Base-by-base conservation (phyloP, 176 grass and related monocot species). In the Musa beccarii region DNA sequence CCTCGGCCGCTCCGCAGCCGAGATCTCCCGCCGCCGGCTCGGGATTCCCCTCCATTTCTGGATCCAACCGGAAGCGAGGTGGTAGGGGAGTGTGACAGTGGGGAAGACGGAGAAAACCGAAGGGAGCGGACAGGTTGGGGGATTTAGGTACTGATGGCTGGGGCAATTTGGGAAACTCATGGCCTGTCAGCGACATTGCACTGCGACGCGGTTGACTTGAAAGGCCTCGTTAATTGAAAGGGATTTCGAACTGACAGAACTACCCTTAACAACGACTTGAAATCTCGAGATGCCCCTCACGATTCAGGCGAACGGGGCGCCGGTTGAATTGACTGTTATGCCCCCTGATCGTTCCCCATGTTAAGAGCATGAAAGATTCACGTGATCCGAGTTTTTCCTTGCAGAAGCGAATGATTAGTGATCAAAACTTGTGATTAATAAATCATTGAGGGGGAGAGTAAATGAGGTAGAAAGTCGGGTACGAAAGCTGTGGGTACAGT, bases 11-110 rank as follows among this genome's bases (percentile, higher is more conserved):
- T 22, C 77, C 52, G 12, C 51, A 5, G 25, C 12, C 52, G 77
- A 59, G 52, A 79, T 79, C 65, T 54, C 52, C 65, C 9, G 24
- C 65, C 9, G 12, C 16, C 11, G 21, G 7, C 61, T 23, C 66
- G 14, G 64, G 65, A 22, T 53, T 50, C 24, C 52, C 77, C 53
- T 14, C 77, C 77, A 79, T 79, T 77, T 77, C 43, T 29, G 49
- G 43, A 70, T 70, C 68, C 68, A 49, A 49, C 11, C 14, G 4
- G 65, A 26, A 1, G 25, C 15, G 52, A 23, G 49, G 20, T 21
- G 49, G 50, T 24, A 16, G 13, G 55, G 3, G 55, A 17, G 57
- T 21, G 51, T 22, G 51, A 54, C 49, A 9, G 71, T 23, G 51
- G 1, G 20, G 26, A 21, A 29, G 52, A 28, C 5, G 71, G 13